phyloP scores from a whole-genome alignment of 129 eudicot species.

The Rutidosis leptorrhynchoides region DNA sequence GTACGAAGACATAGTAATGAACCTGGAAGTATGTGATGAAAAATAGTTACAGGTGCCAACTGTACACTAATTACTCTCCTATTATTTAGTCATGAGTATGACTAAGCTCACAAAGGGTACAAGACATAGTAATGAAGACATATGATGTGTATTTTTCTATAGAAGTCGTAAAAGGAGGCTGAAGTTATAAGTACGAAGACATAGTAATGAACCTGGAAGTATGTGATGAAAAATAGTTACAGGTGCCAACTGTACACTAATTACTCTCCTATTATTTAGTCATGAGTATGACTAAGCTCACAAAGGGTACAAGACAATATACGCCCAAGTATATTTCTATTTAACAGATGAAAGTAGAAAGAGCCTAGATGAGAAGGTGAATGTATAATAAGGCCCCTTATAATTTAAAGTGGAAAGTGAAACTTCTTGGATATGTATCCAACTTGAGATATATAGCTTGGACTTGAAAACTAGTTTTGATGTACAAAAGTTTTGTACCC shows the following conservation, averaged over 20 bases:
- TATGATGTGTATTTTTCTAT: too few relatives aligned
- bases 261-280: constrained; percentile 8
- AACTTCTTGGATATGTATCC: background rate
- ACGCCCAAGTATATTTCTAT: background rate
- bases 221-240: background rate
- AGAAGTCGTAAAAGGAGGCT: too few relatives aligned
- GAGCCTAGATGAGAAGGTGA: background rate
- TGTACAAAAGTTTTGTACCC: background rate
- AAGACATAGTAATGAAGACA: too few relatives aligned
- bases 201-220: background rate
- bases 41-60: background rate
- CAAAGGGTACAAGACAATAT: background rate
- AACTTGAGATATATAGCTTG: background rate
- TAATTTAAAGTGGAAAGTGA: background rate
- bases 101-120: background rate
- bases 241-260: background rate
- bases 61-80: background rate
- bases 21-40: constrained; percentile 8
- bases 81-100: constrained; percentile 14
- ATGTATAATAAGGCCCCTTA: background rate
- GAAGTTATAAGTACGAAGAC: background rate
- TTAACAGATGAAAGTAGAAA: background rate
- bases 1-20: background rate
- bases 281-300: background rate
- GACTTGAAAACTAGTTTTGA: background rate